Evolutionary conservation across 2,329 filamentous ascomycete species (phyloP).

Genomic region (Phyllosticta citribraziliensis): DNA sequence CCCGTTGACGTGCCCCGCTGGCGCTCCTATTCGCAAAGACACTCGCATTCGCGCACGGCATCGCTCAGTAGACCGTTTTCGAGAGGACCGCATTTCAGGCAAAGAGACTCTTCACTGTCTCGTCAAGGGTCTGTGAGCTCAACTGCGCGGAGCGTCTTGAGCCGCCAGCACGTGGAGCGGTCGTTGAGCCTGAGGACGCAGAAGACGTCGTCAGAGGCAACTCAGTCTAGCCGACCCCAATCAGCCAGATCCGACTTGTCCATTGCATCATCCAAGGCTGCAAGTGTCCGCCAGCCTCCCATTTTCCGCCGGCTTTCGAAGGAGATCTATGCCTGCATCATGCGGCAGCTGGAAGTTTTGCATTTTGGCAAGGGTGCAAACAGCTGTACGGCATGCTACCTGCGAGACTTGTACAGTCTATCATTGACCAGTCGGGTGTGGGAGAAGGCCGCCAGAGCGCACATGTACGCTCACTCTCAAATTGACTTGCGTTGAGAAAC

Average conservation of each 20-base stretch:
- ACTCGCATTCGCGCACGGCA: background rate
- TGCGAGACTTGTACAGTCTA: constrained; percentile 44
- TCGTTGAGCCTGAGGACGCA: background rate
- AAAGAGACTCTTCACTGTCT: background rate
- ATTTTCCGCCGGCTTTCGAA: constrained; percentile 40
- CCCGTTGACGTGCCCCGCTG: constrained; percentile 4
- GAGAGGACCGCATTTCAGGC: background rate
- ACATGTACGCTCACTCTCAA: constrained; percentile 35
- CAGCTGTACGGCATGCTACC: constrained; percentile 44
- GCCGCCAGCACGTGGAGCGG: background rate
- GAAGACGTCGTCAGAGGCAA: background rate
- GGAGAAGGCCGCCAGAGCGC: constrained; percentile 42
- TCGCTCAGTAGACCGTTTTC: background rate
- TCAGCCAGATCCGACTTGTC: background rate
- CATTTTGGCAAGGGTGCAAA: constrained; percentile 23
- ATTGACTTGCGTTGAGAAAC: constrained; percentile 6
- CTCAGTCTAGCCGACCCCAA: background rate
- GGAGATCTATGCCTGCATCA: constrained; percentile 46
- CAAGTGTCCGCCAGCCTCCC: constrained; percentile 15
- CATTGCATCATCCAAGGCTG: background rate
- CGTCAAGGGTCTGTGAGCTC: background rate
- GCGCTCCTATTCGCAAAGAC: background rate
- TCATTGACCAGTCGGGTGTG: constrained; percentile 47
- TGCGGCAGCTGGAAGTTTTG: constrained; percentile 39
- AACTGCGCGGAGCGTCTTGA: background rate